These are phyloP conservation scores for Punica granatum DNA, from an alignment of 345 rosid genomes.

Conservation along the genomic window DNA sequence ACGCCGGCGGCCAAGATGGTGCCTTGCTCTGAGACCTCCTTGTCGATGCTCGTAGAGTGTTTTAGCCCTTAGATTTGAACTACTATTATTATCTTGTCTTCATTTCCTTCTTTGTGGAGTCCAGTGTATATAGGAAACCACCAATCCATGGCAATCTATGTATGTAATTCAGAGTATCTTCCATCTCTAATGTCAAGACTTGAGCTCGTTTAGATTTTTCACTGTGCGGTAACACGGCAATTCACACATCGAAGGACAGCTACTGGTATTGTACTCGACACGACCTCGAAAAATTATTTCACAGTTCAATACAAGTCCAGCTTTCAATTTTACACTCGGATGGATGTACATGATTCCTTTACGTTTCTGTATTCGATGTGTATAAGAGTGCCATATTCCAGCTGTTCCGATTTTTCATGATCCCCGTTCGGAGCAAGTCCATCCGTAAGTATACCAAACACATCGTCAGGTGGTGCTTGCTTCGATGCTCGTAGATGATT, in stretches of 20 bases:
- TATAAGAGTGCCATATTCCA: background rate
- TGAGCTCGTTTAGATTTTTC: no score
- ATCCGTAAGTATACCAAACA: background rate
- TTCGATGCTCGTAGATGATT: slow-evolving; percentile 37
- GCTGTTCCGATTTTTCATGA: background rate
- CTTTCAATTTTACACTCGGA: no score
- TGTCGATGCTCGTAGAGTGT: slow-evolving; percentile 16
- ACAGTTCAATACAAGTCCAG: no score
- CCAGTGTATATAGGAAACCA: background rate
- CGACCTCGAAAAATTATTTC: no score
- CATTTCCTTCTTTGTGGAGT: background rate
- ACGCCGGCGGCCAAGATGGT: background rate
- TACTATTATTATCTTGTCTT: no score
- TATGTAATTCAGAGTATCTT: no score
- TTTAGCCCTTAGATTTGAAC: slow-evolving; percentile 11
- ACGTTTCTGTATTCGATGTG: background rate
- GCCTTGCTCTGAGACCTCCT: slow-evolving; percentile 7
- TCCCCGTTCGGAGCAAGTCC: background rate
- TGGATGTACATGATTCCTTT: background rate
- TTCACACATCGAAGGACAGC: no score
- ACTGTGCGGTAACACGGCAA: no score
- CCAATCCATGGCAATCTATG: no score
- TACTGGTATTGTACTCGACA: no score
- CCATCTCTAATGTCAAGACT: no score
- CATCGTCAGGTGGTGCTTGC: slow-evolving; percentile 33